Evolutionary conservation across 2,329 filamentous ascomycete genomes (phyloP).

Genomic region (Claviceps capensis): DNA sequence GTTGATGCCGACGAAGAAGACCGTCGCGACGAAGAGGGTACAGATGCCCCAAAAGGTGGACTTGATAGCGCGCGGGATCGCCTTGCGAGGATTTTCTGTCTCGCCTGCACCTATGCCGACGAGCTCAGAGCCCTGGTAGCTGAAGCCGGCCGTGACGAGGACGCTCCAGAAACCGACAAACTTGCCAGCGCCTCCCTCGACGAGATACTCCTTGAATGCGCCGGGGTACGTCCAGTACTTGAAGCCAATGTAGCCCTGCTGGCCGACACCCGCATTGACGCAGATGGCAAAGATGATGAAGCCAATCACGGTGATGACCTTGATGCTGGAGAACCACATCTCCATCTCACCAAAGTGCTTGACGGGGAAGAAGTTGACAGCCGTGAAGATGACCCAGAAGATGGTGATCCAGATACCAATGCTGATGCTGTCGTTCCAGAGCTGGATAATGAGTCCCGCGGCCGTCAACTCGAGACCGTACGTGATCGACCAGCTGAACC

Average conservation of each 20-base stretch:
- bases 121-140: constrained; percentile 60
- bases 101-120: constrained; percentile 71
- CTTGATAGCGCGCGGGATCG: constrained; percentile 57
- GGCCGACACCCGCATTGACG: constrained; percentile 56
- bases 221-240: constrained; percentile 56
- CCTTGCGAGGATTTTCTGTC: constrained; percentile 56
- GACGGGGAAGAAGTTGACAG: constrained; percentile 57
- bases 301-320: constrained; percentile 60
- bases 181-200: constrained; percentile 39
- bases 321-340: constrained; percentile 66
- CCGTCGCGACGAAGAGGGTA: constrained; percentile 47
- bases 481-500: constrained; percentile 64
- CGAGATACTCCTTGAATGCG: constrained; percentile 49
- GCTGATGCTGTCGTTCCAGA: constrained; percentile 49
- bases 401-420: constrained; percentile 61
- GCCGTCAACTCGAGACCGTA: constrained; percentile 61
- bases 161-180: constrained; percentile 59
- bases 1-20: constrained; percentile 60
- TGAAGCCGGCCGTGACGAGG: constrained; percentile 54
- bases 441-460: constrained; percentile 62
- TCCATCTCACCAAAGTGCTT: constrained; percentile 64
- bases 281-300: constrained; percentile 68
- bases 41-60: constrained; percentile 67
- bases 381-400: constrained; percentile 58
- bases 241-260: constrained; percentile 62